Conservation (phyloP, 805 yeast genomes). For the Metschnikowia vanudenii region DNA sequence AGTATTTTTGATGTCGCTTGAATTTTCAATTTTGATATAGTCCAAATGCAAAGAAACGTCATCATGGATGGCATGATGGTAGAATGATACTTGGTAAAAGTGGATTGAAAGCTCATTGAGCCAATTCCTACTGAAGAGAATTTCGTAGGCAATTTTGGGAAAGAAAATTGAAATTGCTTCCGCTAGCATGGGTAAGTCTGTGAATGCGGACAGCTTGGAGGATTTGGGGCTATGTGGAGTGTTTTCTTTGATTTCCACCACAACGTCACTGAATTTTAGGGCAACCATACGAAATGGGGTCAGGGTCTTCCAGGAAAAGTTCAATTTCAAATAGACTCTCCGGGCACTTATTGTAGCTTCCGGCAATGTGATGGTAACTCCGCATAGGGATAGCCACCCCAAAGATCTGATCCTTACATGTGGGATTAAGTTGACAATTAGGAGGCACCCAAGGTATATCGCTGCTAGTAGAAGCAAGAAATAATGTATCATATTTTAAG, state of each 20-base stretch:
- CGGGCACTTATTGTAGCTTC: conserved; percentile 9
- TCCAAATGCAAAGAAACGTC: conserved; percentile 17
- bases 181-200: not conserved
- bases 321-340: conserved; percentile 10
- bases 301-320: conserved; percentile 9
- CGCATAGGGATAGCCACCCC: conserved; percentile 19
- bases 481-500: not conserved
- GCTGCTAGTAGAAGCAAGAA: not conserved
- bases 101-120: conserved; percentile 17
- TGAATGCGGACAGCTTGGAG: not conserved
- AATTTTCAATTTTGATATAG: conserved; percentile 16
- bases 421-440: conserved; percentile 16
- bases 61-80: conserved; percentile 14
- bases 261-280: conserved; percentile 10
- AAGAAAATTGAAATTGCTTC: not conserved
- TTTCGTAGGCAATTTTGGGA: conserved; percentile 8
- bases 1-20: conserved; percentile 3
- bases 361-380: conserved; percentile 12
- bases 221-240: not conserved
- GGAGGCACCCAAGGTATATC: conserved; percentile 7
- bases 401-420: conserved; percentile 15
- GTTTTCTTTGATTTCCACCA: conserved; percentile 6
- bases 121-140: conserved; percentile 14
- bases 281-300: conserved; percentile 17
- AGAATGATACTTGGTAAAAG: conserved; percentile 13